Base-by-base conservation (phyloP, 805 yeast species). In the Candida chauliodis region DNA sequence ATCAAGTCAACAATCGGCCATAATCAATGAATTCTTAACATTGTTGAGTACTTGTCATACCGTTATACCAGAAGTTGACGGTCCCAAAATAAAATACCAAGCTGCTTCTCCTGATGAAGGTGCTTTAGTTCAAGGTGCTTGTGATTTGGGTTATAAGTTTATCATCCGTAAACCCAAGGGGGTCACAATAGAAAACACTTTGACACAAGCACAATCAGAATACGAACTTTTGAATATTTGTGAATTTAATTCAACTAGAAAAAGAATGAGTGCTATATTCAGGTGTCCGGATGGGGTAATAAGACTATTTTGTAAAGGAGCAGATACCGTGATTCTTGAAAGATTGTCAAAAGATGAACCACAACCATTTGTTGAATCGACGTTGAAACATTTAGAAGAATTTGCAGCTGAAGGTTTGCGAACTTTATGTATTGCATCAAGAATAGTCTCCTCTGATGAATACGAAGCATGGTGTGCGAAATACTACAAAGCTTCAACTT, bases 31-130 rank as follows among this genome's bases (percentile, higher is more conserved):
- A 51, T 90, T 95, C 48, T 73, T 93, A 46, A 81, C 90, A 1
- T 66, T 90, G 34, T 68, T 93, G 42, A 87, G 98, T 27, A 80
- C 95, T 0, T 93, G 99, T 58, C 99, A 93, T 54, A 95, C 99
- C 0, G 99, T 93, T 28, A 93, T 93, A 45, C 99, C 99, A 0
- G 99, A 93, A 58, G 67, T 75, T 14, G 73, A 72, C 43, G 68
- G 66, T 40, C 86, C 84, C 0, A 49, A 71, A 2, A 81, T 93
- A 46, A 90, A 87, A 58, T 93, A 95, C 58, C 99, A 93, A 63
- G 99, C 99, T 1, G 96, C 99, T 0, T 90, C 98, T 0, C 99
- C 99, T 0, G 99, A 93, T 66, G 99, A 95, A 68, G 99, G 99
- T 36, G 99, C 99, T 0, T 71, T 93, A 44, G 99, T 93, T 2